Conservation (phyloP, 768 basidiomycete genomes). For the Agaricus bisporus region DNA sequence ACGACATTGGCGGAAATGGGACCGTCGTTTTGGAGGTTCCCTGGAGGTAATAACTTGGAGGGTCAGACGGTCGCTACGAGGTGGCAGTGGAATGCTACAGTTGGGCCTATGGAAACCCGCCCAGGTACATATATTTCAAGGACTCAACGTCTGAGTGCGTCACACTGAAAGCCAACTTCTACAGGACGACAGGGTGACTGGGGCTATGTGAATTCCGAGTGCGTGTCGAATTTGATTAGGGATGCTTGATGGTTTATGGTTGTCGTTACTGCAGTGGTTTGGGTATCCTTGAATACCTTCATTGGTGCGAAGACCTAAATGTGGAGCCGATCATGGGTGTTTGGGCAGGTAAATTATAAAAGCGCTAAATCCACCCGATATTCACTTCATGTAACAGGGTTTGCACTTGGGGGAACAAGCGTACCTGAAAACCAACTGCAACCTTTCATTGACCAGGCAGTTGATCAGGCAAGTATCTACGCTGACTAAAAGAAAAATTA, state of each 20-base stretch:
- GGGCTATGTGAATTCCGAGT: conserved; percentile 60
- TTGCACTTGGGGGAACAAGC: conserved; percentile 40
- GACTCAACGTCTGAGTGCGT: neutral
- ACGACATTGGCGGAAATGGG: conserved; percentile 49
- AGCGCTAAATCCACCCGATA: neutral
- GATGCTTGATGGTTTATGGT: neutral
- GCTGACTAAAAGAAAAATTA: neutral
- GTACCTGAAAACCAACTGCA: conserved; percentile 37
- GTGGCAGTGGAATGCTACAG: conserved; percentile 65
- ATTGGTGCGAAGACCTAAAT: conserved; percentile 52
- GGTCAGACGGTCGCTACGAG: conserved; percentile 46
- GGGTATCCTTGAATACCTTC: conserved; percentile 51
- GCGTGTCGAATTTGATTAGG: conserved; percentile 11
- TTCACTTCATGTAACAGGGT: conserved; percentile 28
- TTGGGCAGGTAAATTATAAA: conserved; percentile 37
- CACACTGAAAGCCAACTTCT: neutral
- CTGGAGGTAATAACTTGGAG: conserved; percentile 67
- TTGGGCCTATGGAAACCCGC: conserved; percentile 46
- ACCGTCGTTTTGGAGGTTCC: conserved; percentile 60
- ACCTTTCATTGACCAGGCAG: conserved; percentile 51
- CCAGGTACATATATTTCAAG: conserved; percentile 21
- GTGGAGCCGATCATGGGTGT: conserved; percentile 63
- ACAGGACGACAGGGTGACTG: conserved; percentile 51
- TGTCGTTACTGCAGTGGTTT: conserved; percentile 33
- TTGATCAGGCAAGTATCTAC: conserved; percentile 37